phyloP scores from a whole-genome alignment of 768 basidiomycete genomes.

The Leccinum disarticulatum region DNA sequence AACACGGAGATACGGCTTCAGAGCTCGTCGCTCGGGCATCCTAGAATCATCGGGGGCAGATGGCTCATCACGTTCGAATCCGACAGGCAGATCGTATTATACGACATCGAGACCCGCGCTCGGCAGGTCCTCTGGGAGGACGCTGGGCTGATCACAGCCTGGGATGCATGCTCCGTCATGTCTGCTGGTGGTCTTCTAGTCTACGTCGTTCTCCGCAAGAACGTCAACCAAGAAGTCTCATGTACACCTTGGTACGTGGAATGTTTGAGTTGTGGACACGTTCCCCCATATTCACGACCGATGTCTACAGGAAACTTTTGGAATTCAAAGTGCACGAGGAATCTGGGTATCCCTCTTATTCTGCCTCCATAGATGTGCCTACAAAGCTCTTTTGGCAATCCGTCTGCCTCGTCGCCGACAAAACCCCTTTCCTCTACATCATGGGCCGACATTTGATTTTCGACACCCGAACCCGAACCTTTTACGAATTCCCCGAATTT shows the following conservation, averaged over 20 bases:
- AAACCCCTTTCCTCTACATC: neutral
- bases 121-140: constrained; percentile 8
- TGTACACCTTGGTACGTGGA: neutral
- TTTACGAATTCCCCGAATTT: constrained; percentile 1
- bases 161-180: constrained; percentile 1
- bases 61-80: constrained; percentile 8
- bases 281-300: neutral
- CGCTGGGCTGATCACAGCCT: neutral
- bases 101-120: constrained; percentile 1
- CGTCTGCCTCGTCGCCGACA: neutral
- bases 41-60: constrained; percentile 5
- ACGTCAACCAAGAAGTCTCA: neutral
- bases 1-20: neutral
- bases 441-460: neutral
- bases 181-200: neutral
- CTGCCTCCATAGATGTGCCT: neutral
- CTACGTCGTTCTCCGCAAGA: neutral
- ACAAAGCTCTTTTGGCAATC: neutral
- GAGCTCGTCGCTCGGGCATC: neutral
- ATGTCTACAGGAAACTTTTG: neutral
- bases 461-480: neutral
- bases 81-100: neutral
- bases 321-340: constrained; percentile 1
- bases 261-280: neutral
- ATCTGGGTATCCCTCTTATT: neutral